A percentile compares a stretch with the other conserved stretches of the same genome.
Conservation (phyloP, 805 yeast genomes). For the Sungouiozyma intestinalis region DNA sequence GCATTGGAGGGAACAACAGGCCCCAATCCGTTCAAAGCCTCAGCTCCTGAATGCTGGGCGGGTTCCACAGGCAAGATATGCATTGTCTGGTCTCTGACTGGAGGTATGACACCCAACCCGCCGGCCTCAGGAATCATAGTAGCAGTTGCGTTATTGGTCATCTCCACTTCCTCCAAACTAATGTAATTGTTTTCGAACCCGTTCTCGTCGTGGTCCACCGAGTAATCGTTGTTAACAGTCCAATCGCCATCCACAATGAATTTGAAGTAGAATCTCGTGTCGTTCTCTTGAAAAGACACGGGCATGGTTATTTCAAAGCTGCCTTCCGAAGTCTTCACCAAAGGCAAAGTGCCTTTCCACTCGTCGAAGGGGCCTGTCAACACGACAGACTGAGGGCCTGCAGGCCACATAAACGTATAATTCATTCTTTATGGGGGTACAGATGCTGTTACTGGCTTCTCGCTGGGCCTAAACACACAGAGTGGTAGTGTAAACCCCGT, state of each 20-base stretch:
- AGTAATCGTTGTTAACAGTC: slow-evolving; percentile 34
- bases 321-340: slow-evolving; percentile 44
- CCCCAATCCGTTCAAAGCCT: slow-evolving; percentile 58
- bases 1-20: slow-evolving; percentile 43
- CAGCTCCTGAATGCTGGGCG: slow-evolving; percentile 29
- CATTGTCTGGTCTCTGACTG: slow-evolving; percentile 9
- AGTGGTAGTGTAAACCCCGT: too few species aligned
- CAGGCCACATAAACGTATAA: slow-evolving; percentile 32
- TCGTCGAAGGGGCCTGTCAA: slow-evolving; percentile 64
- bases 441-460: too few species aligned
- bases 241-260: slow-evolving; percentile 66
- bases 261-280: slow-evolving; percentile 36
- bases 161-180: slow-evolving; percentile 6
- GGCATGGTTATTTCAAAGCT: slow-evolving; percentile 50
- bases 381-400: slow-evolving; percentile 47
- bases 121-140: slow-evolving; percentile 40
- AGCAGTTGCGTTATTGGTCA: slow-evolving; percentile 7
- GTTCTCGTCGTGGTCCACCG: slow-evolving; percentile 35
- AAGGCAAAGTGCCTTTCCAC: slow-evolving; percentile 51
- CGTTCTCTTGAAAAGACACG: slow-evolving; percentile 29
- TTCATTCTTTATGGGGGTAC: not conserved
- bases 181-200: slow-evolving; percentile 33
- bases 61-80: slow-evolving; percentile 37
- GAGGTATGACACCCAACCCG: slow-evolving; percentile 28
- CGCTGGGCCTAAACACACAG: too few species aligned